Percentiles rank a stretch among this genome's conserved stretches.
Evolutionary conservation across 768 basidiomycete genomes (phyloP).

Genomic region (Cystofilobasidium capitatum): DNA sequence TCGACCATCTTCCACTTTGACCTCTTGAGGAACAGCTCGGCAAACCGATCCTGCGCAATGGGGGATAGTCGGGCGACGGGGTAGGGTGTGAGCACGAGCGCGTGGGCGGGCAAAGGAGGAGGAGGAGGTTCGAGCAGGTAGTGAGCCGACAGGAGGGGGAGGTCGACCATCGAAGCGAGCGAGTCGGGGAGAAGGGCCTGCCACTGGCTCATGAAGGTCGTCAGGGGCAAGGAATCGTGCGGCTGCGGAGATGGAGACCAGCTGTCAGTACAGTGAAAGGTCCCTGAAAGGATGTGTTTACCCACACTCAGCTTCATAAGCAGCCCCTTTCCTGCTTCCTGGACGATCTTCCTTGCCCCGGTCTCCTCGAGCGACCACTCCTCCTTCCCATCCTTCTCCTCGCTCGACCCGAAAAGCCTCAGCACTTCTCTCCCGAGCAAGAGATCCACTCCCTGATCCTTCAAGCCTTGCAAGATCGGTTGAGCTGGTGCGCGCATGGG

Average conservation of each 20-base stretch:
- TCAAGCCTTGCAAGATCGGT: background rate
- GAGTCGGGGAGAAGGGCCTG: slow-evolving; percentile 5
- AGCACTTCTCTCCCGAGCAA: background rate
- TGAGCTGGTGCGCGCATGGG: background rate
- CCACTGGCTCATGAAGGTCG: slow-evolving; percentile 9
- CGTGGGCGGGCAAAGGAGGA: slow-evolving; percentile 35
- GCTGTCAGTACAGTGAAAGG: background rate
- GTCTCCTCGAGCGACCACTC: slow-evolving; percentile 1
- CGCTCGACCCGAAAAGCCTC: slow-evolving; percentile 1
- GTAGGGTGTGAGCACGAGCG: slow-evolving; percentile 55
- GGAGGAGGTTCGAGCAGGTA: slow-evolving; percentile 49
- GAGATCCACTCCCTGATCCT: slow-evolving; percentile 1
- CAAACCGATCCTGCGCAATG: slow-evolving; percentile 70
- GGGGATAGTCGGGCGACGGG: slow-evolving; percentile 62
- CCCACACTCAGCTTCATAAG: slow-evolving; percentile 27
- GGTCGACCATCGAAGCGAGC: slow-evolving; percentile 2
- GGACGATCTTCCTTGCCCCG: slow-evolving; percentile 9
- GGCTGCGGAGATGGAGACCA: background rate
- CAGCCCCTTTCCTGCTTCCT: slow-evolving; percentile 21
- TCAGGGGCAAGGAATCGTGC: background rate
- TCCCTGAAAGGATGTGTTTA: background rate
- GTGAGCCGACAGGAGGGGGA: slow-evolving; percentile 52
- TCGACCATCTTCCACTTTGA: slow-evolving; percentile 62
- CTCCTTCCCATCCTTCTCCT: background rate
- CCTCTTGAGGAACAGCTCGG: slow-evolving; percentile 64